Base-by-base conservation (phyloP, 2,329 filamentous ascomycete species). In the Fusarium sp. region DNA sequence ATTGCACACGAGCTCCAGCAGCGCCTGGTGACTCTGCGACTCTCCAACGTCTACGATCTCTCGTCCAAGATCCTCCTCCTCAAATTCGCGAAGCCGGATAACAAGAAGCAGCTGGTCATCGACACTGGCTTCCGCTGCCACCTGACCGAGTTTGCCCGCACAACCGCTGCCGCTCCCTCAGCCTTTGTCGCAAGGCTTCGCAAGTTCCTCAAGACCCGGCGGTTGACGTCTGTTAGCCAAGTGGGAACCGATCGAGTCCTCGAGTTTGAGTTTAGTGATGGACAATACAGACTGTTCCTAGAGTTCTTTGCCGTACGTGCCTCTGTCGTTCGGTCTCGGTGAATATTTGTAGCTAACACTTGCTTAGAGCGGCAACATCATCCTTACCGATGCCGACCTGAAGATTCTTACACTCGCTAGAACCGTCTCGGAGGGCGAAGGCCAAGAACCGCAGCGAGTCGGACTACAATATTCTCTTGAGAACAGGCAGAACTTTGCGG, bases 111-210 rank as follows among this genome's bases (percentile, higher is more conserved):
- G 82, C 88, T 99, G 31, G 88, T 99, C 61, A 91, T 99, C 78
- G 97, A 99, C 82, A 97, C 94, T 2, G 97, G 97, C 33, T 99
- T 99, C 83, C 95, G 97, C 81, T 97, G 95, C 83, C 97, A 99
- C 82, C 88, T 98, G 68, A 98, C 97, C 35, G 92, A 93, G 77
- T 99, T 98, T 85, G 91, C 94, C 31, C 93, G 97, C 75, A 93
- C 95, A 1, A 96, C 96, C 1, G 94, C 95, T 6, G 90, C 93
- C 20, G 91, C 92, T 0, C 97, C 97, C 3, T 97, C 95, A 8
- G 87, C 89, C 50, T 99, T 99, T 82, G 95, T 98, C 56, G 89
- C 92, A 57, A 91, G 94, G 67, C 86, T 99, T 67, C 92, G 97
- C 76, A 98, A 98, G 84, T 93, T 91, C 79, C 89, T 99, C 62